phyloP scores from a whole-genome alignment of 2,329 filamentous ascomycete genomes.

The Pseudocercospora vitis region DNA sequence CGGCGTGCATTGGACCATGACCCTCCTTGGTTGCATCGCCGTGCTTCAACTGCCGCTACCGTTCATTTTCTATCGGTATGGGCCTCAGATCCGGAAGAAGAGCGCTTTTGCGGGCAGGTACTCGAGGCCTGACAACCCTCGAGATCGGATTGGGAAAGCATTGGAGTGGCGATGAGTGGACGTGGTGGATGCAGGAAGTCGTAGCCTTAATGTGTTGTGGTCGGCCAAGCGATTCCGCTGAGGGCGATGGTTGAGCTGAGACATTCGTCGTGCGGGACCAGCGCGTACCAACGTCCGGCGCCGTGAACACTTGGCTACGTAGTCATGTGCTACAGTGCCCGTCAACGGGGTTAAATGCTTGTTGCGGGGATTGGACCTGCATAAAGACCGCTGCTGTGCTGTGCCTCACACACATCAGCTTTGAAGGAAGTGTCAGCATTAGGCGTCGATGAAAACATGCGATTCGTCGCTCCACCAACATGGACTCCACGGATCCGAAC shows the following conservation, averaged over 20 bases:
- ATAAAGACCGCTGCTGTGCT: slow-evolving; percentile 3
- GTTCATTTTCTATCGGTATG: slow-evolving; percentile 29
- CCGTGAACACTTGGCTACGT: neutral
- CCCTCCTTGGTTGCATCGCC: slow-evolving; percentile 41
- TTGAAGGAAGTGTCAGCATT: too few relatives aligned
- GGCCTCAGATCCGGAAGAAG: slow-evolving; percentile 22
- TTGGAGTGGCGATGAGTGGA: neutral
- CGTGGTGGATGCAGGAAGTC: too few relatives aligned
- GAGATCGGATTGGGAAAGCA: neutral
- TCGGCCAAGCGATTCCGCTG: neutral
- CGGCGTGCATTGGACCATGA: slow-evolving; percentile 47
- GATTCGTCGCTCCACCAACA: neutral
- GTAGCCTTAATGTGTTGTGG: too few relatives aligned
- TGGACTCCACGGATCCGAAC: neutral
- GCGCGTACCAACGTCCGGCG: neutral
- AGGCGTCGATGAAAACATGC: too few relatives aligned
- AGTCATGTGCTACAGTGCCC: neutral
- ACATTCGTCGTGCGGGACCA: neutral
- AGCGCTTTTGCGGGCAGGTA: slow-evolving; percentile 39
- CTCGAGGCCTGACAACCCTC: slow-evolving; percentile 3
- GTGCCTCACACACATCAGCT: too few relatives aligned
- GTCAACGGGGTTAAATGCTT: neutral
- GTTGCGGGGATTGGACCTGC: neutral
- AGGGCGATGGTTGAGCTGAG: neutral
- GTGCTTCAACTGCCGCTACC: slow-evolving; percentile 27